Evolutionary conservation across 352 stramenopile species (phyloP).

Genomic region (Phytophthora megakarya): DNA sequence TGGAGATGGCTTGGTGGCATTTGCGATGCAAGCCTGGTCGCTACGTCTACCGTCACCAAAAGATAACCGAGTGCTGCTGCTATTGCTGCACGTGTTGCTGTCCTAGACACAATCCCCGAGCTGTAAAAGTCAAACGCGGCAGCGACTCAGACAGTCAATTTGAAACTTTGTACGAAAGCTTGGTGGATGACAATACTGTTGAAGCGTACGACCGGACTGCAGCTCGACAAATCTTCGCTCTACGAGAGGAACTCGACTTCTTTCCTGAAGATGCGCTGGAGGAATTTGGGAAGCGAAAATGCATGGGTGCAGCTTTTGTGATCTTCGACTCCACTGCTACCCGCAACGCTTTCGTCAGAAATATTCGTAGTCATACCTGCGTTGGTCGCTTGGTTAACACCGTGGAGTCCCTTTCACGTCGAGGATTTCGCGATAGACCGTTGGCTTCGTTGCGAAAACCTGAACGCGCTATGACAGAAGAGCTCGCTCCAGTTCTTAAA

Average conservation of each 20-base stretch:
- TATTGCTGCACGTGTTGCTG: slow-evolving; percentile 54
- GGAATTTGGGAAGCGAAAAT: slow-evolving; percentile 61
- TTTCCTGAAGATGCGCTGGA: slow-evolving; percentile 69
- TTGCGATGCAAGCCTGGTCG: slow-evolving; percentile 63
- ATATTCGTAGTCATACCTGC: slow-evolving; percentile 51
- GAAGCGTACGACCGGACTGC: slow-evolving; percentile 28
- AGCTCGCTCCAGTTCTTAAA: slow-evolving; percentile 47
- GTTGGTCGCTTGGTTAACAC: slow-evolving; percentile 46
- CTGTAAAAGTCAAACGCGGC: slow-evolving; percentile 18
- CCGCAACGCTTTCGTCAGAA: slow-evolving; percentile 61
- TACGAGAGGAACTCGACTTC: slow-evolving; percentile 74
- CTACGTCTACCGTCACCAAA: slow-evolving; percentile 51
- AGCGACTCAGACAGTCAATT: slow-evolving; percentile 28
- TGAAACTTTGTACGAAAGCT: slow-evolving; percentile 36
- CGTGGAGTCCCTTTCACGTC: slow-evolving; percentile 35
- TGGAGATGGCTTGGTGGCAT: slow-evolving; percentile 50
- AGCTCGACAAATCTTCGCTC: slow-evolving; percentile 31
- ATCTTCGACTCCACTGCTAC: slow-evolving; percentile 68
- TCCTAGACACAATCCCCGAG: slow-evolving; percentile 31
- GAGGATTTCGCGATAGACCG: slow-evolving; percentile 24
- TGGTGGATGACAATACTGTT: slow-evolving; percentile 28
- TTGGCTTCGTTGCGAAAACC: slow-evolving; percentile 23
- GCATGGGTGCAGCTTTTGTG: slow-evolving; percentile 72
- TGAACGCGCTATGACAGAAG: slow-evolving; percentile 12
- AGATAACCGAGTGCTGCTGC: slow-evolving; percentile 41